Evolutionary conservation across 1,284 basidiomycete genomes (phyloP), one percentile per base, ranked within the genome.

Genomic region (Moniliophthora roreri): DNA sequence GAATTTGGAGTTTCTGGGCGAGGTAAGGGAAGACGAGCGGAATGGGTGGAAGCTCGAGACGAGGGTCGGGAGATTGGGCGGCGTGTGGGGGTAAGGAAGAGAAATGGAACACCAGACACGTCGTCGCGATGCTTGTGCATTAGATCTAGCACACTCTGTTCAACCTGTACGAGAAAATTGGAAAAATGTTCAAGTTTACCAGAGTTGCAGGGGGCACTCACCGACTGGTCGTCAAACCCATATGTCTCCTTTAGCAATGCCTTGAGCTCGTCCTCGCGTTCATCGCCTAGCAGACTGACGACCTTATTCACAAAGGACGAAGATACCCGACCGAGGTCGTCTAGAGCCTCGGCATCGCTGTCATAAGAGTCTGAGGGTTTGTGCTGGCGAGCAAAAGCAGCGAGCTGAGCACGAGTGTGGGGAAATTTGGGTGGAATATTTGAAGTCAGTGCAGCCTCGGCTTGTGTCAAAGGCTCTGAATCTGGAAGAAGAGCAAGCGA

Each of bases 111-210:
- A 18, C 87, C 87, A 39, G 87, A 86, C 45, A 87, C 71, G 67
- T 93, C 90, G 73, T 92, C 90, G 54, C 83, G 78, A 66, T 91
- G 89, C 69, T 87, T 88, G 69, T 93, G 90, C 90, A 93, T 92
- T 56, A 93, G 78, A 64, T 92, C 89, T 24, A 93, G 77, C 52
- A 91, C 85, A 66, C 83, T 79, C 60, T 89, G 84, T 64, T 92
- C 89, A 49, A 89, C 74, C 85, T 91, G 62, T 6, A 48, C 53
- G 45, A 45, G 41, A 28, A 46, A 24, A 21, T 41, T 13, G 32
- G 18, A 28, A 51, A 59, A 35, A 60, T 23, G 13, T 16, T 23
- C 54, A 49, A 54, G 50, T 21, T 58, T 54, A 51, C n/a, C 51
- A 52, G 26, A 48, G 45, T 54, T 51, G 50, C 41, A 50, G 42